Evolutionary conservation across 768 basidiomycete genomes (phyloP).

Genomic region (Lactarius tabidus): DNA sequence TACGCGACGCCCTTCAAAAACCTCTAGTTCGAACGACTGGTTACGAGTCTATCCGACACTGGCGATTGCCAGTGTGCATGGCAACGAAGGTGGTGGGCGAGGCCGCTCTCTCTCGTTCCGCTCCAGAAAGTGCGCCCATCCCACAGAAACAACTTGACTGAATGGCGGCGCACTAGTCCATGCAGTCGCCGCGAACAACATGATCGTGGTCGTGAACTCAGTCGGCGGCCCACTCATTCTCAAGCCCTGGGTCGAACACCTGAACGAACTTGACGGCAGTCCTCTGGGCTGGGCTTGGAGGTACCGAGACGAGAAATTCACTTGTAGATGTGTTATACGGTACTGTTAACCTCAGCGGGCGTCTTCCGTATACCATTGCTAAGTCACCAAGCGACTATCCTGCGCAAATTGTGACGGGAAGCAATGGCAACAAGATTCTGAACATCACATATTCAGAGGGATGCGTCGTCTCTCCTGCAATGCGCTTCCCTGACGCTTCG

Average conservation of each 20-base stretch:
- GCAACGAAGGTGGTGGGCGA: too few species aligned
- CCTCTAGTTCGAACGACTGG: too few species aligned
- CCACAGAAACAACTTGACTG: constrained; percentile 35
- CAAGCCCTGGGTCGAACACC: constrained; percentile 68
- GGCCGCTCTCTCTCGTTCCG: constrained; percentile 27
- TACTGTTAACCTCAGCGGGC: constrained; percentile 64
- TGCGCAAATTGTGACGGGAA: constrained; percentile 36
- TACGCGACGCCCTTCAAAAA: too few species aligned
- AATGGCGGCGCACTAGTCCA: constrained; percentile 39
- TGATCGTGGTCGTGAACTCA: constrained; percentile 74
- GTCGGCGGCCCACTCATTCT: constrained; percentile 71
- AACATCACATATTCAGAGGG: constrained; percentile 70
- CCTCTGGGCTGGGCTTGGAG: constrained; percentile 50
- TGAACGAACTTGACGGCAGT: constrained; percentile 72
- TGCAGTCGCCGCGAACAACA: constrained; percentile 63
- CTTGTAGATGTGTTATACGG: constrained; percentile 79
- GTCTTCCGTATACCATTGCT: constrained; percentile 69
- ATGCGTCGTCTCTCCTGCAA: neutral
- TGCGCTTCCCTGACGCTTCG: neutral
- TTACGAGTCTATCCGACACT: too few species aligned
- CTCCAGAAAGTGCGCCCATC: neutral
- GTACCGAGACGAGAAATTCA: constrained; percentile 61
- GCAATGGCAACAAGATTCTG: constrained; percentile 44
- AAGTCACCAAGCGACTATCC: constrained; percentile 51
- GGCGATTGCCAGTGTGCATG: too few species aligned